phyloP scores from a whole-genome alignment of 2,329 filamentous ascomycete species.

The Calonectria pseudoreteaudii region DNA sequence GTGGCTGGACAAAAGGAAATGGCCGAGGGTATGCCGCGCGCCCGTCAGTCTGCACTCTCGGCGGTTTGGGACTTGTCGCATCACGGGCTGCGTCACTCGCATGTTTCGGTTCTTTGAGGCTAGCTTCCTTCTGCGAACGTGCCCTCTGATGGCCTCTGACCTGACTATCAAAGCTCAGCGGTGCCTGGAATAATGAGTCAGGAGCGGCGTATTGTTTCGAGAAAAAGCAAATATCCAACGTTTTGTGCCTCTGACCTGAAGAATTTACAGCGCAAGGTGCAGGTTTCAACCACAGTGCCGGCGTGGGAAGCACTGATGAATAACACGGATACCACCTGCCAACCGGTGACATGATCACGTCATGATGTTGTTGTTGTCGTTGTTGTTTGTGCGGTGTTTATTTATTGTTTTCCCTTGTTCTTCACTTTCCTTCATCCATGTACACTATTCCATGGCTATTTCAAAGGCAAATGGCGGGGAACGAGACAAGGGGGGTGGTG shows the following conservation, averaged over 20 bases:
- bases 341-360: neutral
- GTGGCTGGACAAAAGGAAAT: neutral
- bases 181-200: constrained; percentile 5
- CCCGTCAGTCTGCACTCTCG: neutral
- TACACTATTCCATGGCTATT: neutral
- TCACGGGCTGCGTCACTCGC: constrained; percentile 2
- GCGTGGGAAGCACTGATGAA: neutral
- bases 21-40: neutral
- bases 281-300: neutral
- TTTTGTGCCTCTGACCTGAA: neutral
- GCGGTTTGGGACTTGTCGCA: constrained; percentile 2
- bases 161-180: neutral
- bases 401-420: neutral
- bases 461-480: neutral
- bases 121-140: neutral
- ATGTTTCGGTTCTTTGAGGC: neutral
- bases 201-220: neutral
- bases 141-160: neutral
- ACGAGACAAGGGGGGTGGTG: neutral
- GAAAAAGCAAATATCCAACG: constrained; percentile 5
- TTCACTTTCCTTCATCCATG: neutral
- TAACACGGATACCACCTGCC: neutral
- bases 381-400: neutral
- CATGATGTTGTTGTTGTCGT: neutral
- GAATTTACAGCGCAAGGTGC: neutral